Base-by-base conservation (phyloP, 805 yeast genomes). In the Starmerella apicola region DNA sequence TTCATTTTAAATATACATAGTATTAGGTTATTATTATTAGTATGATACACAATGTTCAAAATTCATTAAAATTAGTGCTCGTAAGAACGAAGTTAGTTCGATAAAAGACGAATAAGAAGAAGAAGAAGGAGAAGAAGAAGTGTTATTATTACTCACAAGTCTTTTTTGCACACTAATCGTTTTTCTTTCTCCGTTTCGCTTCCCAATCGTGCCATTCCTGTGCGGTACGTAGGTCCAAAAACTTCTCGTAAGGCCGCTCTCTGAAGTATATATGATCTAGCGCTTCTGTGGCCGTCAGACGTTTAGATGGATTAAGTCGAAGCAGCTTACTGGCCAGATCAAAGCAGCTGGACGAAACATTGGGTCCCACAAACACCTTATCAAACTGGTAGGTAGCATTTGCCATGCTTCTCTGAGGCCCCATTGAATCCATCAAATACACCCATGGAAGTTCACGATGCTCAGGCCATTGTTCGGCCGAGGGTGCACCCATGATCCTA, bases 171-270 rank as follows among this genome's bases (percentile, higher is more conserved):
- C n/a, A n/a, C n/a, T n/a, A n/a, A n/a, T n/a, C n/a, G 13, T 33
- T 32, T 15, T 42, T 43, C 23, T 78, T 63, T 46, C 80, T 71
- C 62, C 76, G 78, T 59, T 88, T 85, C 2, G 95, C 91, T 54
- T 88, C 98, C 58, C 80, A 88, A 56, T 88, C 98, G 56, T 88
- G 98, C 91, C 96, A 88, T 58, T 93, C 97, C 3, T 93, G 64
- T 22, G 76, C 59, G n/a, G 67, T 66, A 22, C 67, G 63, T 48
- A 79, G 65, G 39, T 76, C 67, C 28, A 83, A 64, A 5, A 76
- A 74, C 45, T 70, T 76, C 1, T 81, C 77, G 24, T 51, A 48
- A 0, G 95, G 95, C 5, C 72, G 77, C 35, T 75, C 79, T 3
- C 58, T 56, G 53, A 88, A 91, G 61, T 82, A 91, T 2, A 63